Percentiles rank a stretch among this genome's conserved stretches.
Evolutionary conservation across 169 alveolate species (phyloP).

Genomic region (Plasmodium cynomolgi): DNA sequence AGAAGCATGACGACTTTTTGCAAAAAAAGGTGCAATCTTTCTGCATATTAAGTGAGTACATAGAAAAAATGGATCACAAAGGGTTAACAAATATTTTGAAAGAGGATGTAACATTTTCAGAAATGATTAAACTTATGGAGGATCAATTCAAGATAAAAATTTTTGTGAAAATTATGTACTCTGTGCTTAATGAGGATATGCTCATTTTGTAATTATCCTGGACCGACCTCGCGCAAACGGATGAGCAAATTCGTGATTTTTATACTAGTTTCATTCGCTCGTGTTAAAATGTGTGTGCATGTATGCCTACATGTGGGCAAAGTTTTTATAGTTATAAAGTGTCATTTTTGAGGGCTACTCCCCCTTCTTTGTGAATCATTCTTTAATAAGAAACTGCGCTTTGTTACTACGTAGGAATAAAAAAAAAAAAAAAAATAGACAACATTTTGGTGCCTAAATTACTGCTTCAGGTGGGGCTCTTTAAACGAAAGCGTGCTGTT

Average conservation of each 20-base stretch:
- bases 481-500: not conserved
- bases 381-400: not conserved
- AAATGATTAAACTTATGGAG: conserved; percentile 32
- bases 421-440: not conserved
- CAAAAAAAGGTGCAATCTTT: conserved; percentile 41
- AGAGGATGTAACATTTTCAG: conserved; percentile 15
- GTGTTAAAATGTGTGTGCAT: not conserved
- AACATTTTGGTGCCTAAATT: not conserved
- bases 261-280: not conserved
- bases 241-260: not conserved
- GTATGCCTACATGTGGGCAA: not conserved
- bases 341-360: not conserved
- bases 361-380: not conserved
- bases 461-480: not conserved
- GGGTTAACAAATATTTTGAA: not conserved
- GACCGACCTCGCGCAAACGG: not conserved
- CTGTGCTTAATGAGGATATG: conserved; percentile 61
- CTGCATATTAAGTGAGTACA: conserved; percentile 4
- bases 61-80: conserved; percentile 19
- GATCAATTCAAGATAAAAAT: conserved; percentile 54
- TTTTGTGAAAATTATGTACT: conserved; percentile 27
- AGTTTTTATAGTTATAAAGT: not conserved
- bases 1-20: conserved; percentile 9
- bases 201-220: conserved; percentile 31
- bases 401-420: not conserved